These are phyloP conservation scores for Kingdonia uniflora DNA, from an alignment of 164 flowering plant species.

Conservation along the genomic window DNA sequence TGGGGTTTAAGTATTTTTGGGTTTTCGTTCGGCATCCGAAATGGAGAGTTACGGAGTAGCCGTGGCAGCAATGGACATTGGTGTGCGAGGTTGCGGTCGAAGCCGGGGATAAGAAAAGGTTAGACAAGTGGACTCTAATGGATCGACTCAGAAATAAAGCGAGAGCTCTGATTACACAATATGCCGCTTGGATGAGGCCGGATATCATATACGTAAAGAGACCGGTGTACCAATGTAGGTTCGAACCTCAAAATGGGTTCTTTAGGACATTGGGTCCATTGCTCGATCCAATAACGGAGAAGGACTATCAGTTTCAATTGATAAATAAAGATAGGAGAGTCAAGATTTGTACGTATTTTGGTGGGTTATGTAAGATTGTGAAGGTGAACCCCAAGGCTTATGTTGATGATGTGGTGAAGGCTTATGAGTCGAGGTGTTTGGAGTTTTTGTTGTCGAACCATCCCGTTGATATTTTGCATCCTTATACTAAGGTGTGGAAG, in stretches of 20 bases:
- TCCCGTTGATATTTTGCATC: too few relatives aligned
- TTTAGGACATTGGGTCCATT: conserved; percentile 47
- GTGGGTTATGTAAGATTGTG: conserved; percentile 86
- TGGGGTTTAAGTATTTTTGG: conserved; percentile 64
- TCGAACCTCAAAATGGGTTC: conserved; percentile 82
- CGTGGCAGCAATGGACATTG: conserved; percentile 95
- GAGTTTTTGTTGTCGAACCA: conserved; percentile 69
- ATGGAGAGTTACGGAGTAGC: conserved; percentile 64
- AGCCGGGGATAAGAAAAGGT: conserved; percentile 41
- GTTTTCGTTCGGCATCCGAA: conserved; percentile 85
- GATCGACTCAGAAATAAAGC: conserved; percentile 70
- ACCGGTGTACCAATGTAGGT: conserved; percentile 86
- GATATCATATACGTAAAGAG: conserved; percentile 82
- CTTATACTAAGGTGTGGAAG: too few relatives aligned
- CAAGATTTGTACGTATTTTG: conserved; percentile 66
- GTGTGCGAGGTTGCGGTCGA: conserved; percentile 68
- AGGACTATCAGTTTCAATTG: conserved; percentile 51
- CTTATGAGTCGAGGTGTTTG: conserved; percentile 65
- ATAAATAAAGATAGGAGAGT: conserved; percentile 54
- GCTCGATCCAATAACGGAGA: conserved; percentile 71
- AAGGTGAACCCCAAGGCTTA: conserved; percentile 67
- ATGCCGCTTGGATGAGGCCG: conserved; percentile 96
- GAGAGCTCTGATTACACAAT: conserved; percentile 51
- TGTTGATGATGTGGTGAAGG: too few relatives aligned
- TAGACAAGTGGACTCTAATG: conserved; percentile 93